phyloP scores from a whole-genome alignment of 1,284 basidiomycete species.

The Earliella scabrosa region DNA sequence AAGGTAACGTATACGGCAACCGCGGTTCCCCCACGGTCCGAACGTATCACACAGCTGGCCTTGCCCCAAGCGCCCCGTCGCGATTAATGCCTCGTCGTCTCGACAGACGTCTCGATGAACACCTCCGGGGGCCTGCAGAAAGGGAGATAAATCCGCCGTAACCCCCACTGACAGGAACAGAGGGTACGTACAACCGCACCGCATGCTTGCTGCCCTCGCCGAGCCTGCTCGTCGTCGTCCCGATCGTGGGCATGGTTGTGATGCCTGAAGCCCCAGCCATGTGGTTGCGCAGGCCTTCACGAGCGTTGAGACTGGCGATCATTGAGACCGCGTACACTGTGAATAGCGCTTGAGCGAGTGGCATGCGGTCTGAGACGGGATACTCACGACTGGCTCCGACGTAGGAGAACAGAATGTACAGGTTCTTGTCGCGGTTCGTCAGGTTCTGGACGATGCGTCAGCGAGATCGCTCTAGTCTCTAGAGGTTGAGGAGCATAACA shows the following conservation, averaged over 20 bases:
- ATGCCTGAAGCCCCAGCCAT: neutral
- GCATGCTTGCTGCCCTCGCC: neutral
- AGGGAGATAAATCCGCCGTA: no score
- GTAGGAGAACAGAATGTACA: constrained; percentile 7
- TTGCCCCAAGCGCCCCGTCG: no score
- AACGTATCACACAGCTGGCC: no score
- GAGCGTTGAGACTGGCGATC: constrained; percentile 9
- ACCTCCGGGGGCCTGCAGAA: neutral
- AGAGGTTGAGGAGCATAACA: no score
- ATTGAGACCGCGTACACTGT: constrained; percentile 7
- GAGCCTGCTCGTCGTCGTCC: neutral
- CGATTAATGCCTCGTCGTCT: neutral
- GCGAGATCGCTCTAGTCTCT: neutral
- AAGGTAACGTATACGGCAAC: no score
- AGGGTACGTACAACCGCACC: neutral
- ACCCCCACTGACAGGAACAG: no score
- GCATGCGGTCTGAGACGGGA: neutral
- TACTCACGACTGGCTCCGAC: constrained; percentile 1
- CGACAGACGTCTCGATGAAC: neutral
- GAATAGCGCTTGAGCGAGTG: no score
- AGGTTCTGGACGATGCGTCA: neutral
- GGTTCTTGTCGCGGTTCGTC: neutral
- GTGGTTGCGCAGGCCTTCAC: neutral
- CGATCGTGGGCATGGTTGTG: neutral
- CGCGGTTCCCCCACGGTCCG: no score